Evolutionary conservation across 768 basidiomycete genomes (phyloP).

Genomic region (Chlorophyllum brunneum): DNA sequence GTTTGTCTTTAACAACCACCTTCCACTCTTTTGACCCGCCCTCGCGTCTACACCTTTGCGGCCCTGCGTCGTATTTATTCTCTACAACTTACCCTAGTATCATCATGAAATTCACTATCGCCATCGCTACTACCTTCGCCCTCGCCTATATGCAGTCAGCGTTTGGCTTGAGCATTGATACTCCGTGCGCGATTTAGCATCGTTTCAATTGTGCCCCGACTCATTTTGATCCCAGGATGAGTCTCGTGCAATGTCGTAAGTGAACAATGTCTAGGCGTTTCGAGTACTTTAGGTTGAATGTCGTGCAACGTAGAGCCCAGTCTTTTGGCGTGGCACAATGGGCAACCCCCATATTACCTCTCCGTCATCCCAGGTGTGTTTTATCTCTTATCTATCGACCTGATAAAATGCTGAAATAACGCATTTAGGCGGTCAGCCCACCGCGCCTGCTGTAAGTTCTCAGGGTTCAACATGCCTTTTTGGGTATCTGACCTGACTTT

Average conservation of each 20-base stretch:
- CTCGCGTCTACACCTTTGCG: constrained; percentile 12
- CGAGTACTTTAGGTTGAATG: not conserved
- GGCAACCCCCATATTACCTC: constrained; percentile 54
- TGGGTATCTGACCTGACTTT: constrained; percentile 16
- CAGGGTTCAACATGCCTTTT: constrained; percentile 9
- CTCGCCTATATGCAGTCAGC: constrained; percentile 34
- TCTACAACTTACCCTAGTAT: constrained; percentile 12
- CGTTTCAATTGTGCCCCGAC: not conserved
- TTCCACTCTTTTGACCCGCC: constrained; percentile 9
- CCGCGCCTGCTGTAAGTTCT: constrained; percentile 47
- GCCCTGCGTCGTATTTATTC: constrained; percentile 5
- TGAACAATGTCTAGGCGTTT: not conserved
- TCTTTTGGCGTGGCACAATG: constrained; percentile 49
- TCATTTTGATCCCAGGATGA: constrained; percentile 14
- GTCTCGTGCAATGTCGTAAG: constrained; percentile 38
- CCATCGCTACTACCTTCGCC: constrained; percentile 30
- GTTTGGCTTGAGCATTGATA: constrained; percentile 53
- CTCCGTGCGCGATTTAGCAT: constrained; percentile 52
- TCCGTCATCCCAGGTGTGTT: constrained; percentile 56
- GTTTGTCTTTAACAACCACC: constrained; percentile 14
- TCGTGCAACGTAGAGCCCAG: constrained; percentile 59
- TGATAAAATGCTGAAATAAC: not conserved
- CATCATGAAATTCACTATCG: constrained; percentile 35
- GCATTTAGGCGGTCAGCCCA: constrained; percentile 46
- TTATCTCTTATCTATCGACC: not conserved